Conservation (phyloP, 306 rosid species). For the Alnus rubra region DNA sequence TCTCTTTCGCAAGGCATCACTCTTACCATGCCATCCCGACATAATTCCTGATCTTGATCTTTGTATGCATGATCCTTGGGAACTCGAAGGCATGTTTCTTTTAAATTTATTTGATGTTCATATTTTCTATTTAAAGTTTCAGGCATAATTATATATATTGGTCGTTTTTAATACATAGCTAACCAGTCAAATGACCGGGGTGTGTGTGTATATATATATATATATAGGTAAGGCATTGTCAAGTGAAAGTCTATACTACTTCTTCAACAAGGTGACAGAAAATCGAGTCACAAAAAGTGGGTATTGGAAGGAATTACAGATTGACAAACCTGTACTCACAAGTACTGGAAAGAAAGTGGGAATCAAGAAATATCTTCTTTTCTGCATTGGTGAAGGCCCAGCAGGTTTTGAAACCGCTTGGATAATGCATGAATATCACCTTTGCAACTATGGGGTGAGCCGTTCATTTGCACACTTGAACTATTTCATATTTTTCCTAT, state of each 20-base stretch:
- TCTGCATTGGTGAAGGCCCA: conserved; percentile 36
- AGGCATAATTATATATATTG: too few relatives aligned
- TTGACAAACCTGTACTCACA: conserved; percentile 32
- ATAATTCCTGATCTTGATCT: conserved; percentile 52
- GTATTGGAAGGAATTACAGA: conserved; percentile 50
- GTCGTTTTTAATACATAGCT: not conserved
- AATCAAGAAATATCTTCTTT: conserved; percentile 47
- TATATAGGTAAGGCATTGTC: conserved; percentile 44
- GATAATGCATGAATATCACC: conserved; percentile 56
- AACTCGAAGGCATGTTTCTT: conserved; percentile 38
- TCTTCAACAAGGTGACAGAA: conserved; percentile 43
- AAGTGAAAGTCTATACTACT: conserved; percentile 44
- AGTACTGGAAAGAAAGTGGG: conserved; percentile 38
- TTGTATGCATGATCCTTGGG: conserved; percentile 41
- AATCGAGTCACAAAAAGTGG: conserved; percentile 42
- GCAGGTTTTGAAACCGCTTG: conserved; percentile 41
- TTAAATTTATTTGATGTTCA: not conserved
- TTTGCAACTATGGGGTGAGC: conserved; percentile 30
- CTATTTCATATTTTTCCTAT: not conserved
- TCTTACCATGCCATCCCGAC: conserved; percentile 42
- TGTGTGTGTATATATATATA: not conserved
- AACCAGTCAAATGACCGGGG: not conserved
- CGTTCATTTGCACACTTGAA: conserved; percentile 20
- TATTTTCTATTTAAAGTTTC: not conserved
- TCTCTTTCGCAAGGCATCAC: conserved; percentile 41